A percentile compares a stretch with the other conserved stretches of the same genome.
phyloP scores from a whole-genome alignment of 2,329 filamentous ascomycete species.

The Cordyceps militaris region DNA sequence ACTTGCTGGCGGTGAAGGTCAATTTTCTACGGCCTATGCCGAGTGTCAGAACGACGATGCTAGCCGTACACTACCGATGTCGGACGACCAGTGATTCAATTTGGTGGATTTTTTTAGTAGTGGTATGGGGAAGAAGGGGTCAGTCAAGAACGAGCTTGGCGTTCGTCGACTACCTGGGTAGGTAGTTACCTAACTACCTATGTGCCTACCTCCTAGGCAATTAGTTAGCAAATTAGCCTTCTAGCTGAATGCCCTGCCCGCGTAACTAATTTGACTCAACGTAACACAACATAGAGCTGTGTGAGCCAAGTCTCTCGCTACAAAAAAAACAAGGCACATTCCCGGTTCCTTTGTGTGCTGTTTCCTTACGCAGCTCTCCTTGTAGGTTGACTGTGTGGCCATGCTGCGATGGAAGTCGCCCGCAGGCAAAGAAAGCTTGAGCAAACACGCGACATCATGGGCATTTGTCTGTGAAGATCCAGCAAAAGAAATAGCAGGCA shows the following conservation, averaged over 20 bases:
- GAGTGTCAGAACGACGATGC: background rate
- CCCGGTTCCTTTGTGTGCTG: background rate
- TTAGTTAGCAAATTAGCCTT: too few relatives aligned
- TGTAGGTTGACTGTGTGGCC: too few relatives aligned
- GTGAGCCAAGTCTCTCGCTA: too few relatives aligned
- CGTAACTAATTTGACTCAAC: too few relatives aligned
- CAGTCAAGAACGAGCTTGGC: background rate
- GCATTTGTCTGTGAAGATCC: background rate
- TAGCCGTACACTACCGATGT: constrained; percentile 11
- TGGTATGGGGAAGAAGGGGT: constrained; percentile 1
- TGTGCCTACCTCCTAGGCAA: too few relatives aligned
- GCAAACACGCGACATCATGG: background rate
- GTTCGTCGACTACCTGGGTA: background rate
- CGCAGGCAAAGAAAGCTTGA: too few relatives aligned
- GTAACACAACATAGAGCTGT: too few relatives aligned
- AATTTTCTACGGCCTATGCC: background rate
- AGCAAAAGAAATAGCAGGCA: background rate
- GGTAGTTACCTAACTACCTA: background rate
- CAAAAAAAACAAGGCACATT: background rate
- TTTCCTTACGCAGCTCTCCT: too few relatives aligned
- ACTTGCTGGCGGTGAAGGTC: background rate
- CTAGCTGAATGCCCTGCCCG: background rate
- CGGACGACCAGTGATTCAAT: constrained; percentile 6
- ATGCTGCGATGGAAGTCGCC: too few relatives aligned
- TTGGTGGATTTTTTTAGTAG: constrained; percentile 1